phyloP scores from a whole-genome alignment of 1,284 basidiomycete genomes.

The Cystobasidium pallidum region DNA sequence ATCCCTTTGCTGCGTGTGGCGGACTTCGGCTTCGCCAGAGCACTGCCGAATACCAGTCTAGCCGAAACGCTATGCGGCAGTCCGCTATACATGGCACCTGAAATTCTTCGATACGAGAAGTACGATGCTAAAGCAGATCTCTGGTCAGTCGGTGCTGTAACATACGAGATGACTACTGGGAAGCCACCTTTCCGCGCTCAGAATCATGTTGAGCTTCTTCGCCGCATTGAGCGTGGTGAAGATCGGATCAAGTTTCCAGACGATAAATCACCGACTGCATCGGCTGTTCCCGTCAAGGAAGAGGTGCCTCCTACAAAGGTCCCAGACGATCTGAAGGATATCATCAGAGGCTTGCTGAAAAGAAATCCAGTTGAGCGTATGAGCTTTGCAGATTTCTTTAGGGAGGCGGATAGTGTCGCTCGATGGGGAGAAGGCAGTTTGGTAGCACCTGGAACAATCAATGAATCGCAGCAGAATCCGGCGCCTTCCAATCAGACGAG shows the following conservation, averaged over 20 bases:
- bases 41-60: slow-evolving; percentile 86
- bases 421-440: slow-evolving; percentile 41
- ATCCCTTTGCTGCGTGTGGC: slow-evolving; percentile 95
- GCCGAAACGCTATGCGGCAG: slow-evolving; percentile 98
- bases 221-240: slow-evolving; percentile 83
- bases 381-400: slow-evolving; percentile 90
- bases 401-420: slow-evolving; percentile 58
- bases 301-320: slow-evolving; percentile 59
- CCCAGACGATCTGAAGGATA: slow-evolving; percentile 79
- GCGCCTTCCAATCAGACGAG: not conserved
- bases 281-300: slow-evolving; percentile 47
- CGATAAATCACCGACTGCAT: slow-evolving; percentile 64
- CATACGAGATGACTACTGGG: slow-evolving; percentile 94
- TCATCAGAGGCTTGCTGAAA: slow-evolving; percentile 81
- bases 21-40: slow-evolving; percentile 96
- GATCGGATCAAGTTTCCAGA: slow-evolving; percentile 85
- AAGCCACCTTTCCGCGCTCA: slow-evolving; percentile 91
- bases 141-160: slow-evolving; percentile 96
- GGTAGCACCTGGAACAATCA: slow-evolving; percentile 35
- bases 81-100: slow-evolving; percentile 99
- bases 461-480: not conserved
- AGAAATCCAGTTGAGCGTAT: slow-evolving; percentile 82
- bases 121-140: slow-evolving; percentile 98
- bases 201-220: slow-evolving; percentile 93
- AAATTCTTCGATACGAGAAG: slow-evolving; percentile 95